Evolutionary conservation across 306 rosid genomes (phyloP), one percentile per base, ranked within the genome.

Genomic region (Gleditsia sinensis): DNA sequence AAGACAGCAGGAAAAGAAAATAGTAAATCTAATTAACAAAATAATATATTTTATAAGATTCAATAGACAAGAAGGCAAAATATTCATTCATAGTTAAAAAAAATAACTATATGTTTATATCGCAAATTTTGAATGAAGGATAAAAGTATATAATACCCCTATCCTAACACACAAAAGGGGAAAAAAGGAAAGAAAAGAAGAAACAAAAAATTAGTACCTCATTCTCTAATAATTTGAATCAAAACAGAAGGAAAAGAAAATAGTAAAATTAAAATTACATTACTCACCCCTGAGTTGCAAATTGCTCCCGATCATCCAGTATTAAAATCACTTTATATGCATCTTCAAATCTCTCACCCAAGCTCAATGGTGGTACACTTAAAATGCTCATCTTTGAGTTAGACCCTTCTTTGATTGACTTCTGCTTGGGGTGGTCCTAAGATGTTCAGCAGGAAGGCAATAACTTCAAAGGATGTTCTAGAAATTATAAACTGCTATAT

Each of bases 241-340:
- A 28, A 54, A 13, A 40, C 17, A 28, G 16, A 8, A 66, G 17
- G 19, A 20, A 48, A 9, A 68, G 32, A 49, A 28, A 19, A 45
- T 21, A 27, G 36, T 33, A 69, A 21, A 21, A 17, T 12, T 73
- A 34, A 10, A 83, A 66, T 53, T 42, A 66, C 33, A 36, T 55
- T 78, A 88, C 97, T 83, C 9, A 94, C 98, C 97, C 93, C 37
- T 85, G 96, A 55, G 85, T 85, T 71, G 96, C 91, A 81, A 94
- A 94, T 53, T 94, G 97, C 81, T 94, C 98, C 39, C 98, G 89
- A 73, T 91, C 86, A 83, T 94, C 98, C 84, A 94, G 75, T 84
- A 94, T 76, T 84, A 94, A 87, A 68, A 91, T 59, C 25, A 94
- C 84, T 69, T 85, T 89, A 83, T 91, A 94, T n/a, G 75, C 88